Evolutionary conservation across 768 basidiomycete species (phyloP).

Genomic region (Fistulinella prunicolor): DNA sequence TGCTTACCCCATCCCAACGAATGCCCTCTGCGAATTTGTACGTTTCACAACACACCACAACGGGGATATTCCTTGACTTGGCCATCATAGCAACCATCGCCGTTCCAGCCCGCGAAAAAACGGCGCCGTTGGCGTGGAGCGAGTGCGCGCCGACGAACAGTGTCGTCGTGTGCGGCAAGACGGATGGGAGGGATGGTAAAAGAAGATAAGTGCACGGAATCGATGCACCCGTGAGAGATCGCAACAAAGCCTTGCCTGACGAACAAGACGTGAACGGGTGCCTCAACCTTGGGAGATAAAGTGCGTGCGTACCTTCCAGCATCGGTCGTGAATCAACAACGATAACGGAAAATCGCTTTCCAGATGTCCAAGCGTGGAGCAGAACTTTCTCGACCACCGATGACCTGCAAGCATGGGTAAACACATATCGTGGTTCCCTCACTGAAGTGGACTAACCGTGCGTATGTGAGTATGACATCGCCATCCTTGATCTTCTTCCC

Average conservation of each 20-base stretch:
- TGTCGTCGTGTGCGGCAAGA: constrained; percentile 78
- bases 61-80: constrained; percentile 83
- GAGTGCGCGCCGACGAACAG: constrained; percentile 94
- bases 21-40: constrained; percentile 97
- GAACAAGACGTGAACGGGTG: not conserved
- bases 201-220: constrained; percentile 91
- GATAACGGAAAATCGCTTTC: constrained; percentile 83
- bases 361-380: constrained; percentile 67
- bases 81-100: constrained; percentile 97
- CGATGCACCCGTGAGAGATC: constrained; percentile 58
- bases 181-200: constrained; percentile 77
- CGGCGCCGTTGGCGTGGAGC: constrained; percentile 90
- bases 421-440: not conserved
- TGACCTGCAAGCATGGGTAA: constrained; percentile 51
- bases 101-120: constrained; percentile 92
- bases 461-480: constrained; percentile 90
- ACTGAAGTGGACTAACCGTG: constrained; percentile 52
- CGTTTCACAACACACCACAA: constrained; percentile 96
- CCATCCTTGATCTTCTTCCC: constrained; percentile 93
- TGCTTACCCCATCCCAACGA: constrained; percentile 90
- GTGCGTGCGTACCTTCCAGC: constrained; percentile 65
- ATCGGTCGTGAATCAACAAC: constrained; percentile 95
- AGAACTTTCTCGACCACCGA: constrained; percentile 92
- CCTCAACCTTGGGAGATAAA: not conserved
- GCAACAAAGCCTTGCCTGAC: constrained; percentile 75